Conservation (phyloP, 2,329 filamentous ascomycete genomes). For the Conoideocrella luteorostrata region DNA sequence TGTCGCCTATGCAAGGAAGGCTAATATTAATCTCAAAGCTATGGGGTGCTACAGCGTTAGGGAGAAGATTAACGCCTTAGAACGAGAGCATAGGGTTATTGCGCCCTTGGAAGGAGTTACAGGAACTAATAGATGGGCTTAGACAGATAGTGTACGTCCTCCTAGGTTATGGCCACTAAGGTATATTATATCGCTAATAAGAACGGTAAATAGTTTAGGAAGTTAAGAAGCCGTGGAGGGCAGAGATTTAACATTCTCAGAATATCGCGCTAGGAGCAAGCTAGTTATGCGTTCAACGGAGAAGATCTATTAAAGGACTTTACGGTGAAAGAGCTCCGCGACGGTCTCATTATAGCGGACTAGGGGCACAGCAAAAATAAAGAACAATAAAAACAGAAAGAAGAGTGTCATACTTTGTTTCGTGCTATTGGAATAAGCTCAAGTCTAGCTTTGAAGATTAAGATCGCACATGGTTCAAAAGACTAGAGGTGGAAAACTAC, state of each 20-base stretch:
- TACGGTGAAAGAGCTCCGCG: too few relatives aligned
- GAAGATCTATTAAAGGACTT: neutral
- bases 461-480: too few relatives aligned
- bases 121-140: neutral
- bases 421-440: too few relatives aligned
- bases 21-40: neutral
- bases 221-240: neutral
- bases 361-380: too few relatives aligned
- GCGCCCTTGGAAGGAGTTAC: neutral
- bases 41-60: neutral
- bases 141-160: neutral
- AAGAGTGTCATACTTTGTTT: too few relatives aligned
- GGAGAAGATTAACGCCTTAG: neutral
- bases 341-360: too few relatives aligned
- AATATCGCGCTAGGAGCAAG: neutral
- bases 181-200: neutral
- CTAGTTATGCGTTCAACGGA: neutral
- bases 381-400: too few relatives aligned
- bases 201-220: neutral
- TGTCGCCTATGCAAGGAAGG: neutral
- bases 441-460: too few relatives aligned
- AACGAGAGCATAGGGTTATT: neutral
- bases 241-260: neutral
- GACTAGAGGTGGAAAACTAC: too few relatives aligned
- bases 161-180: neutral